Percentiles rank a stretch among this genome's conserved stretches.
Conservation (phyloP, 2,329 filamentous ascomycete species). For the Fusarium penzigii region DNA sequence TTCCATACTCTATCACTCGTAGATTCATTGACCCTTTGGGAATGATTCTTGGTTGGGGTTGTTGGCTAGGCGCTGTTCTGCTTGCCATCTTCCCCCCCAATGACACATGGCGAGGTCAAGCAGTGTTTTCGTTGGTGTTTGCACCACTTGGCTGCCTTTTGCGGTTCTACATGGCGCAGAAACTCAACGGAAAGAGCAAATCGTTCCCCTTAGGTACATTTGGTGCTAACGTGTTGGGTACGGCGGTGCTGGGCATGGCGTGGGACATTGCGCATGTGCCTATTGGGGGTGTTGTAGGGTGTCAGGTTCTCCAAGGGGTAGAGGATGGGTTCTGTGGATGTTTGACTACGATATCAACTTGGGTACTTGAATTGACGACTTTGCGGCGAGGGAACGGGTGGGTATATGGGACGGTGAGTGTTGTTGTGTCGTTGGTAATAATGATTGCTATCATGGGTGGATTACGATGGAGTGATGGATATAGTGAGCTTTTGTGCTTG, state of each 20-base stretch:
- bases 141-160: constrained; percentile 76
- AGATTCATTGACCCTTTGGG: constrained; percentile 63
- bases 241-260: constrained; percentile 70
- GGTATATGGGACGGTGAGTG: constrained; percentile 64
- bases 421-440: constrained; percentile 57
- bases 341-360: constrained; percentile 67
- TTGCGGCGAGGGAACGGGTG: constrained; percentile 61
- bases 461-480: constrained; percentile 68
- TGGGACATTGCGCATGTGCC: constrained; percentile 76
- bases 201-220: constrained; percentile 88
- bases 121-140: constrained; percentile 77
- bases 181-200: constrained; percentile 66
- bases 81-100: constrained; percentile 72
- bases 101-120: constrained; percentile 73
- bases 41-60: constrained; percentile 67
- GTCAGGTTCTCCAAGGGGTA: constrained; percentile 67
- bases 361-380: constrained; percentile 61
- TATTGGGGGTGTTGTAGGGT: constrained; percentile 58
- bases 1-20: constrained; percentile 59
- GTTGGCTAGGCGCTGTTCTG: constrained; percentile 77
- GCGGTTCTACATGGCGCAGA: constrained; percentile 71
- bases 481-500: constrained; percentile 34
- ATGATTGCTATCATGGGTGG: constrained; percentile 75
- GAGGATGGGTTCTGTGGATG: constrained; percentile 70
- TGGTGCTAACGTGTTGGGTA: constrained; percentile 75